Evolutionary conservation across 2,329 filamentous ascomycete genomes (phyloP), one percentile per base, ranked within the genome.

Genomic region (Aureobasidium sp.): DNA sequence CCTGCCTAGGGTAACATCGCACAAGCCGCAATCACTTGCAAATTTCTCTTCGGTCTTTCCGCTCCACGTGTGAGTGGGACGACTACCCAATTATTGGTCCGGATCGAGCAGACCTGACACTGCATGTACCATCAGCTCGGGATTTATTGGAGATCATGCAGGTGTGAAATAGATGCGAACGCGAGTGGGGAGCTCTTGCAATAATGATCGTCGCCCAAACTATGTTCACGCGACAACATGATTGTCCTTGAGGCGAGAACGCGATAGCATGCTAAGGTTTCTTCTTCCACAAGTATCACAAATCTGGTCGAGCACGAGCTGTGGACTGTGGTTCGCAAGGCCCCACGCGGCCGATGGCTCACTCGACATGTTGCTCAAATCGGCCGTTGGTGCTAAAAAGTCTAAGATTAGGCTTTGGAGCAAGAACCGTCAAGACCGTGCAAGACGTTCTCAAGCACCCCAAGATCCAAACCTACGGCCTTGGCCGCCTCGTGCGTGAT

Each of bases 341-440:
- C 32, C 24, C 55, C 55, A 59, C 55, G 55, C 55, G 41, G 34
- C 29, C 27, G 32, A 41, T 8, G 27, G 29, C 37, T 47, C 55
- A 59, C 43, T 59, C 55, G 57, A 60, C 57, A 51, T 41, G 46
- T 60, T 60, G 36, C 57, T 51, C 46, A 20, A 60, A 41, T 27
- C 15, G 57, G 46, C 57, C 57, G 57, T 60, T 60, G 20, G 55
- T 57, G 27, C 53, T 57, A 57, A 36, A 12, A 20, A 13, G 43
- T 13, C 57, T 60, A 51, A 60, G 46, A 60, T 51, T 60, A 60
- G 57, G n/a, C 57, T 60, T 60, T 48, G 29, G 57, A 29, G 43
- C 44, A 60, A 60, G 57, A 60, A 60, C 44, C 29, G 57, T 50
- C 57, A 60, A 60, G 57, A 60, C 41, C 55, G 55, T 50, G 46